These are phyloP conservation scores for Blastosporella zonata DNA, from an alignment of 1,284 basidiomycete species.

Conservation along the genomic window DNA sequence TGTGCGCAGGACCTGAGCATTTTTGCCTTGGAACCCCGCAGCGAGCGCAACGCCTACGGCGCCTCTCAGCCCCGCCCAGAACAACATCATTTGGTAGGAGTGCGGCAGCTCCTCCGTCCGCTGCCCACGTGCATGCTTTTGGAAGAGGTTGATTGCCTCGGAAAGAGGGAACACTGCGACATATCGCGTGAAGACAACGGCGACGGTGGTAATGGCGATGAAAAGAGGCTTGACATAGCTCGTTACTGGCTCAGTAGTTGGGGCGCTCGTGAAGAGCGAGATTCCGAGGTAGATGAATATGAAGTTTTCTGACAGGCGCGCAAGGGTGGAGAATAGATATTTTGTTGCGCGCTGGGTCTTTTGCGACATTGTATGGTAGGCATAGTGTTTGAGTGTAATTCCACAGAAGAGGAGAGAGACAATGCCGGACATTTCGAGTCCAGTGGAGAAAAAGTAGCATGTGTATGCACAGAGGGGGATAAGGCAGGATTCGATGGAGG, in stretches of 20 bases:
- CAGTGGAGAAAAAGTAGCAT: slow-evolving; percentile 98
- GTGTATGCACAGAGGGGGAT: slow-evolving; percentile 95
- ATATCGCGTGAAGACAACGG: slow-evolving; percentile 94
- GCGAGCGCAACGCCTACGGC: slow-evolving; percentile 97
- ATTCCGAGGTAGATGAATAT: slow-evolving; percentile 99
- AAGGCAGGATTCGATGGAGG: slow-evolving; percentile 91
- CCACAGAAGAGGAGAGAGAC: slow-evolving; percentile 98
- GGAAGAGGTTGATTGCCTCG: slow-evolving; percentile 91
- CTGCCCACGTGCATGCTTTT: slow-evolving; percentile 78
- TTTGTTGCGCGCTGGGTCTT: slow-evolving; percentile 95
- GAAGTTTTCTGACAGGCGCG: slow-evolving; percentile 96
- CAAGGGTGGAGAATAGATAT: slow-evolving; percentile 91
- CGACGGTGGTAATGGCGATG: slow-evolving; percentile 86
- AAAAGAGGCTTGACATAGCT: slow-evolving; percentile 95
- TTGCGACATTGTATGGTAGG: slow-evolving; percentile 98
- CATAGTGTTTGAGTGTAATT: slow-evolving; percentile 99
- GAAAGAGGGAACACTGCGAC: slow-evolving; percentile 97
- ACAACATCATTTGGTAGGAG: slow-evolving; percentile 98
- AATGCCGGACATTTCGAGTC: slow-evolving; percentile 93
- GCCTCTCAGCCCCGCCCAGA: slow-evolving; percentile 97
- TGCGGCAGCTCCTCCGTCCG: slow-evolving; percentile 87
- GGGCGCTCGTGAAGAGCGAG: slow-evolving; percentile 87
- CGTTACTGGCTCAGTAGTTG: slow-evolving; percentile 67
- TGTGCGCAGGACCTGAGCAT: slow-evolving; percentile 87
- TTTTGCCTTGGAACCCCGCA: slow-evolving; percentile 90